Evolutionary conservation across 345 rosid species (phyloP).

Genomic region (Syzygium oleosum): DNA sequence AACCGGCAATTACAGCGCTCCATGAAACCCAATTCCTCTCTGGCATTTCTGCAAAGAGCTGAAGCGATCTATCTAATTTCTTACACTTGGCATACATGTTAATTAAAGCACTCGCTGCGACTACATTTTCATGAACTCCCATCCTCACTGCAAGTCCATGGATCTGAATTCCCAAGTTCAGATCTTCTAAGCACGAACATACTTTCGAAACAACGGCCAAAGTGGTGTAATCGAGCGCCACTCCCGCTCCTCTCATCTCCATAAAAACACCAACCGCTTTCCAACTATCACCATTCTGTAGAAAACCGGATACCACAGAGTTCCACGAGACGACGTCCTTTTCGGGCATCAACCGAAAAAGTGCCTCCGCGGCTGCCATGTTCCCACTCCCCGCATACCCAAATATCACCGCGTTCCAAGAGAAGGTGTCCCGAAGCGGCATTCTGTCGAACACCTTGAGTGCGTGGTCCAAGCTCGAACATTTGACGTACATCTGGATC

Average conservation of each 20-base stretch:
- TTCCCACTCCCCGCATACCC: constrained; percentile 45
- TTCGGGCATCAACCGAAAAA: constrained; percentile 48
- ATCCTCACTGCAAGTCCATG: constrained; percentile 46
- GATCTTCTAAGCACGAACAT: constrained; percentile 41
- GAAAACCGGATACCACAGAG: constrained; percentile 70
- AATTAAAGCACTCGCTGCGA: constrained; percentile 70
- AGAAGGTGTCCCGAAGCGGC: constrained; percentile 51
- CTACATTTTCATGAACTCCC: constrained; percentile 57
- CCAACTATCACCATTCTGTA: constrained; percentile 40
- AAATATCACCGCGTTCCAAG: constrained; percentile 63
- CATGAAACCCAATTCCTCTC: constrained; percentile 72
- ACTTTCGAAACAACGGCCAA: constrained; percentile 59
- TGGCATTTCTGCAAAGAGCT: constrained; percentile 47
- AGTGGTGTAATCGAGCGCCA: constrained; percentile 38
- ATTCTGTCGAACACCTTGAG: constrained; percentile 57
- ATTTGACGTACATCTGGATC: constrained; percentile 47
- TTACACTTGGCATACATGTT: constrained; percentile 89
- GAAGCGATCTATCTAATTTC: constrained; percentile 43
- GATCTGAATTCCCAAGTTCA: constrained; percentile 50
- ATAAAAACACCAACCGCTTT: constrained; percentile 37
- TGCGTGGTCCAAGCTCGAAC: constrained; percentile 39
- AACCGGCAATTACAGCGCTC: constrained; percentile 83
- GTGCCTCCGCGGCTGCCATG: constrained; percentile 35
- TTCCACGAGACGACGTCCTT: constrained; percentile 90
- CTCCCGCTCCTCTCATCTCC: constrained; percentile 45